Conservation (phyloP, 2,329 filamentous ascomycete species). For the Colletotrichum liaoningense region DNA sequence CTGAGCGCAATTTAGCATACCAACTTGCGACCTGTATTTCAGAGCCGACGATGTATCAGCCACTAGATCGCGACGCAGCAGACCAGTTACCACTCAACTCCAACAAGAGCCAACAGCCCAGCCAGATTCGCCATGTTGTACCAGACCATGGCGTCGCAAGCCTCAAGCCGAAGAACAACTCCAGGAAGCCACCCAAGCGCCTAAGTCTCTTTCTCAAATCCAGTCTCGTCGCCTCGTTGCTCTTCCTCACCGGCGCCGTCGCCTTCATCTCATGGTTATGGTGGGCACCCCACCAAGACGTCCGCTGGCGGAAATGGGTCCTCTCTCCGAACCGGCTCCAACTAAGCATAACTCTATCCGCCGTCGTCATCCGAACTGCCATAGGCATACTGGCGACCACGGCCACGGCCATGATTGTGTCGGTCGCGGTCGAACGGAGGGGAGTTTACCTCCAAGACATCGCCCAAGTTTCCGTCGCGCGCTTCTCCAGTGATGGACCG, state of each 20-base stretch:
- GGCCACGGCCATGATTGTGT: constrained; percentile 17
- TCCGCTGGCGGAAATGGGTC: not conserved
- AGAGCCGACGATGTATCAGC: not conserved
- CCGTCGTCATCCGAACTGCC: not conserved
- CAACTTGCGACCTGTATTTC: too few species aligned
- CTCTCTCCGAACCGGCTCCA: not conserved
- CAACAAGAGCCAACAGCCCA: not conserved
- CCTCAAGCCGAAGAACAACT: not conserved
- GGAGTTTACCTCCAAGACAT: not conserved
- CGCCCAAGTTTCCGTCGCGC: not conserved
- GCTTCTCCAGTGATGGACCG: not conserved
- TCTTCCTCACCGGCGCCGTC: not conserved
- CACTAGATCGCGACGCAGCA: not conserved
- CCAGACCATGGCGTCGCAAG: not conserved
- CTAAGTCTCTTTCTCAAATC: not conserved
- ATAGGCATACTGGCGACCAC: not conserved
- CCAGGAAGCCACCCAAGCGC: too few species aligned
- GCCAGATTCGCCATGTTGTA: not conserved
- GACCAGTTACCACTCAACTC: not conserved
- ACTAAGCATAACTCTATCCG: not conserved
- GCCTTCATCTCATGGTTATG: not conserved
- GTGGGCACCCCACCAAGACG: not conserved
- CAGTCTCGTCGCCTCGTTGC: not conserved
- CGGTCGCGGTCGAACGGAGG: constrained; percentile 9
- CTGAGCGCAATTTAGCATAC: too few species aligned